Base-by-base conservation (phyloP, 148 eudicot genomes). In the Camellia japonica region DNA sequence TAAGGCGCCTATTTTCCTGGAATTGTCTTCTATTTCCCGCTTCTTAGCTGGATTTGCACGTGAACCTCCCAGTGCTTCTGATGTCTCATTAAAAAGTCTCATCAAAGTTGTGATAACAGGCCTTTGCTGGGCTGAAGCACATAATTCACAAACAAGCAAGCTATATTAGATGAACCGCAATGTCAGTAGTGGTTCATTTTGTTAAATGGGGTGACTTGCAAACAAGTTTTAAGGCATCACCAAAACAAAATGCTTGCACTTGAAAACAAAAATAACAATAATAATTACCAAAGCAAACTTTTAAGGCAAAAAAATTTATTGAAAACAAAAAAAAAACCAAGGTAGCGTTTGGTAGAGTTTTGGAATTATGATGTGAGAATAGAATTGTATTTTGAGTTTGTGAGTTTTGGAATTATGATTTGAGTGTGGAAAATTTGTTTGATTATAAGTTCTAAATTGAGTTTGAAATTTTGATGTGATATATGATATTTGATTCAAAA, bases 21-120 rank as follows among this genome's bases (percentile, higher is more conserved):
- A 96, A 82, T 93, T 92, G 78, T 96, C 98, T 42, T 96, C 99
- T 65, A 92, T 93, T 87, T 96, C 98, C 80, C 94, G 85, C 86
- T 82, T 93, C 90, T 86, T 93, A 23, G 90, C 91, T 59, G 89
- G 89, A 83, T 84, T 89, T 73, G 98, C 98, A 69, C 85, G 90
- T 51, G 91, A 81, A 68, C 98, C 99, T 78, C 99, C 99, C 80
- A 90, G 83, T 61, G 87, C 93, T 83, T 92, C 93, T 46, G 91
- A 86, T 84, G 99, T 93, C 88, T 96, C 99, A 11, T 92, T 89
- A 80, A 91, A 96, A 42, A 96, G 91, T 85, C 93, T 89, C 10
- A 92, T 90, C 90, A 96, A 87, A 85, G 97, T 93, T 81, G 88
- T 84, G 68, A 93, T 83, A 64, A 93, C 94, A 67, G 97, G 93